These are phyloP conservation scores for Penicillium sp. DNA, from an alignment of 2,329 filamentous ascomycete species.

Conservation along the genomic window DNA sequence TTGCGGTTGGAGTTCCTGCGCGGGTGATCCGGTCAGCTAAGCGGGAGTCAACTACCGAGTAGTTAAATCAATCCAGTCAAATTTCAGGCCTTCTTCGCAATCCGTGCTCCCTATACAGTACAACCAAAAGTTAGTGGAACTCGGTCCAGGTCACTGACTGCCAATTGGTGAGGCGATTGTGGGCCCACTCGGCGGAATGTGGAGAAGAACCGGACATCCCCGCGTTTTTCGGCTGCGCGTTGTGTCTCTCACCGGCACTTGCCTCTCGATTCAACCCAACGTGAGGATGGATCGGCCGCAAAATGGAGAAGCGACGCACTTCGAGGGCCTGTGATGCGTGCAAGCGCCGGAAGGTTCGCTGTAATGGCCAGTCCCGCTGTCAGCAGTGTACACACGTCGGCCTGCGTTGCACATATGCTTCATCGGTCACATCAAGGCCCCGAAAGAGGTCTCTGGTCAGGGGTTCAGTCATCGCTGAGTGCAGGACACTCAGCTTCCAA, in stretches of 20 bases:
- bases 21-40: not conserved
- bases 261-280: not conserved
- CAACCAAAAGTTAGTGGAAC: not conserved
- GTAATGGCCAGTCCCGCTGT: slow-evolving; percentile 50
- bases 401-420: slow-evolving; percentile 50
- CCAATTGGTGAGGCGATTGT: not conserved
- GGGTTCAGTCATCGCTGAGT: slow-evolving; percentile 1
- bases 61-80: not conserved
- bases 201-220: not conserved
- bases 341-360: slow-evolving; percentile 50
- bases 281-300: not conserved
- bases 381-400: slow-evolving; percentile 48
- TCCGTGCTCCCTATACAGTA: not conserved
- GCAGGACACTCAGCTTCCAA: not conserved
- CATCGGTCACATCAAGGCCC: slow-evolving; percentile 32
- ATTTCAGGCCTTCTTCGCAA: not conserved
- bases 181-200: not conserved
- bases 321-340: slow-evolving; percentile 49
- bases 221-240: not conserved
- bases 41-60: not conserved
- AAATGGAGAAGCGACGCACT: not conserved
- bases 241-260: too few species aligned
- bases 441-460: slow-evolving; percentile 23
- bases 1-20: not conserved
- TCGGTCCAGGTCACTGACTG: not conserved